Conservation (phyloP, 73 alveolate genomes). For the Symbiodinium natans region DNA sequence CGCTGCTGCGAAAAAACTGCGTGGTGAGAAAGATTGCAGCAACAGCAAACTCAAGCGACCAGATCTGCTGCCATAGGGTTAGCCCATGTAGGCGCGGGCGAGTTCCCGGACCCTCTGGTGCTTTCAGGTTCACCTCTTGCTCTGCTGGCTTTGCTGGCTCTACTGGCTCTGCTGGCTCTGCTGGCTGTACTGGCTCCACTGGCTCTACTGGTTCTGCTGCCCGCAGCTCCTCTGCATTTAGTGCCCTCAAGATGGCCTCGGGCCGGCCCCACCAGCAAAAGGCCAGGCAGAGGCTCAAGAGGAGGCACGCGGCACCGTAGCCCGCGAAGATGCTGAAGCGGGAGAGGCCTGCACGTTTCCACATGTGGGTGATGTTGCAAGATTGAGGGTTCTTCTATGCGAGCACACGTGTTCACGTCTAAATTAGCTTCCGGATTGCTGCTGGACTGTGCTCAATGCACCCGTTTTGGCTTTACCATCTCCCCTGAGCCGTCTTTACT, state of each 20-base stretch:
- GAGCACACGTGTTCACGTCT: no score
- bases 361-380: no score
- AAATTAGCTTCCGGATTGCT: no score
- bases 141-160: no score
- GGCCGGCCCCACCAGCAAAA: conserved; percentile 27
- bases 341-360: no score
- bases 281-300: conserved; percentile 18
- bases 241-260: not conserved
- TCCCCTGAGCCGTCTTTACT: no score
- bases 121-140: not conserved
- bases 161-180: no score
- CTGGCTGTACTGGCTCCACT: no score
- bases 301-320: conserved; percentile 8
- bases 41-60: conserved; percentile 20
- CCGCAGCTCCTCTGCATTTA: not conserved
- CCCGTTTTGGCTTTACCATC: no score
- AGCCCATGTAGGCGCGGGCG: conserved; percentile 42
- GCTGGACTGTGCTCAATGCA: no score
- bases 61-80: conserved; percentile 6
- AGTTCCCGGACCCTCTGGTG: not conserved
- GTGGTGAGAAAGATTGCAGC: conserved; percentile 21
- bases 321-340: conserved; percentile 15
- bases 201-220: no score
- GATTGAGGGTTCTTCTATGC: no score
- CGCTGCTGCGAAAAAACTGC: conserved; percentile 28